Evolutionary conservation across 2,329 filamentous ascomycete species (phyloP).

Genomic region (Beauveria sp.): DNA sequence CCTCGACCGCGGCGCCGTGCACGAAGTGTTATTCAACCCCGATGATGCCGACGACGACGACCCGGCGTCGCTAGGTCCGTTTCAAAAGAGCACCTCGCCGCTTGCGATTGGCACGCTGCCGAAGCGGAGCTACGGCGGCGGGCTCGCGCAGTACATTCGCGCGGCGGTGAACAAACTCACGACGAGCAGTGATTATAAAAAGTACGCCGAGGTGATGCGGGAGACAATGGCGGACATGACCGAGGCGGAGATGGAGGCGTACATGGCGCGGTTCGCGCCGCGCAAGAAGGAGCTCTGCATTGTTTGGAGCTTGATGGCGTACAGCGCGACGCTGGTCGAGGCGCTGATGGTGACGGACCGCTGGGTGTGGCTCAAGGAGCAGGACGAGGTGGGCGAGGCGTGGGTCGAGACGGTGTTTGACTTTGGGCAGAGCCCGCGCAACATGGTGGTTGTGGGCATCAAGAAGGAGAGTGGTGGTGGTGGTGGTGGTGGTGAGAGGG

Average conservation of each 20-base stretch:
- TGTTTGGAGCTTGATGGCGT: slow-evolving; percentile 94
- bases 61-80: slow-evolving; percentile 27
- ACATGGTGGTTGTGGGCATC: slow-evolving; percentile 86
- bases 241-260: slow-evolving; percentile 66
- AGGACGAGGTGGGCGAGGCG: slow-evolving; percentile 59
- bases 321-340: slow-evolving; percentile 83
- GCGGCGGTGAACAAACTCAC: slow-evolving; percentile 73
- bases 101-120: slow-evolving; percentile 80
- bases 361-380: slow-evolving; percentile 80
- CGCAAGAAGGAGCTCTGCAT: slow-evolving; percentile 76
- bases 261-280: slow-evolving; percentile 56
- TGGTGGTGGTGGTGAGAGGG: not conserved
- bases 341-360: slow-evolving; percentile 84
- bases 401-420: slow-evolving; percentile 97
- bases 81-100: slow-evolving; percentile 59
- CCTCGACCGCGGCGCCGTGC: slow-evolving; percentile 72
- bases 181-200: slow-evolving; percentile 46
- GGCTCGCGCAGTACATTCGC: slow-evolving; percentile 66
- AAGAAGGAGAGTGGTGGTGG: slow-evolving; percentile 44
- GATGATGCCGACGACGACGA: slow-evolving; percentile 17
- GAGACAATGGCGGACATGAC: slow-evolving; percentile 61
- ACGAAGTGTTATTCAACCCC: slow-evolving; percentile 37
- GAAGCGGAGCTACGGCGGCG: slow-evolving; percentile 67
- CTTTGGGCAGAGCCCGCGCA: slow-evolving; percentile 76
- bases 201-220: slow-evolving; percentile 52